Percentiles rank a stretch among this genome's conserved stretches.
Conservation (phyloP, 768 basidiomycete species). For the Auriscalpium orientale region DNA sequence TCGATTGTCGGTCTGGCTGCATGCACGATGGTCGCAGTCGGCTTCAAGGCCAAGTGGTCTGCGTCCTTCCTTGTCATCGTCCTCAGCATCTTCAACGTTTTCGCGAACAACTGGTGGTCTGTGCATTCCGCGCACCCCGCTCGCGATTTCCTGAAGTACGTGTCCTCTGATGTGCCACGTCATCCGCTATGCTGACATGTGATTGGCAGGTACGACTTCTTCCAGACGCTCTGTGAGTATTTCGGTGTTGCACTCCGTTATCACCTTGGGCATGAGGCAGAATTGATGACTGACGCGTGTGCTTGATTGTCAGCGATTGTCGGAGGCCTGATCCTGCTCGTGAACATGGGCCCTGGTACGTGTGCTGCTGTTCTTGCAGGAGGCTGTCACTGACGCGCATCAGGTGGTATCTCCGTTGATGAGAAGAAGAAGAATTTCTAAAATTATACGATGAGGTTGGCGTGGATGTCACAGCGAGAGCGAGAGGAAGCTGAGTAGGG, state of each 20-base stretch:
- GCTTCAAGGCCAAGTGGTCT: constrained; percentile 99
- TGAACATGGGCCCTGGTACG: constrained; percentile 95
- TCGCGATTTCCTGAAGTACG: constrained; percentile 92
- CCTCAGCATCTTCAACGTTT: constrained; percentile 91
- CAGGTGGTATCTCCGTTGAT: constrained; percentile 92
- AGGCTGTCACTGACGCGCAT: not conserved
- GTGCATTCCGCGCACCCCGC: constrained; percentile 89
- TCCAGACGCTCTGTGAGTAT: constrained; percentile 81
- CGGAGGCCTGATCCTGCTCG: constrained; percentile 92
- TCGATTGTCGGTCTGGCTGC: constrained; percentile 87
- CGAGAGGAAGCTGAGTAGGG: not conserved
- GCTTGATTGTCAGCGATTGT: constrained; percentile 63
- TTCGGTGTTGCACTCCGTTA: not conserved
- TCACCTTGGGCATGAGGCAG: not conserved
- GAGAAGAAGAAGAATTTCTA: constrained; percentile 97
- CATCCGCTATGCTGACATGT: constrained; percentile 18
- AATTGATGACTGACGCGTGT: not conserved
- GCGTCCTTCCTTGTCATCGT: constrained; percentile 91
- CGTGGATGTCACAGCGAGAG: not conserved
- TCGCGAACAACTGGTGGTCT: constrained; percentile 98
- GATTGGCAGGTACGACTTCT: constrained; percentile 84
- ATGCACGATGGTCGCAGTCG: constrained; percentile 93
- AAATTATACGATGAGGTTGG: not conserved
- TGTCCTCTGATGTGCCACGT: not conserved
- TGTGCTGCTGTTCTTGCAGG: constrained; percentile 2